Percentiles rank a stretch among this genome's conserved stretches.
Conservation (phyloP, 768 basidiomycete species). For the Phlebiopsis gigantea region DNA sequence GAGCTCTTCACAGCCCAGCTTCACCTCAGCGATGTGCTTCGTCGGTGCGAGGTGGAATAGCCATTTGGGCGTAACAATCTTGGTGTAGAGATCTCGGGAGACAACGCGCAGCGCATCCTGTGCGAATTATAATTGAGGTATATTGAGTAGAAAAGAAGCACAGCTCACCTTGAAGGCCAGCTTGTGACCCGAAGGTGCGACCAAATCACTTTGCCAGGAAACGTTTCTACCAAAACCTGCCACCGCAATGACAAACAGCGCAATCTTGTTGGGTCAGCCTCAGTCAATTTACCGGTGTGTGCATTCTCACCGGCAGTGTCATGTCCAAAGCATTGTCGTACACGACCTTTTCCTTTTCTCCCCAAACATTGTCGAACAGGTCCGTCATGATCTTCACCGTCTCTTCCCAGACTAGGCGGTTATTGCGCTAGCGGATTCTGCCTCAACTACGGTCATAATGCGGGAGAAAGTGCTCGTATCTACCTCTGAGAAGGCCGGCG, state of each 20-base stretch:
- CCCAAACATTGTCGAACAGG: constrained; percentile 41
- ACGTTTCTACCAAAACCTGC: constrained; percentile 52
- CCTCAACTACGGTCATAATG: too few species aligned
- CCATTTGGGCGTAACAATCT: constrained; percentile 23
- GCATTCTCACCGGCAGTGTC: constrained; percentile 42
- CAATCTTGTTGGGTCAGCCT: constrained; percentile 33
- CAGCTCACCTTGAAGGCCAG: constrained; percentile 22
- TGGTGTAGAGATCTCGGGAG: constrained; percentile 22
- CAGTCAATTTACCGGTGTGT: background rate
- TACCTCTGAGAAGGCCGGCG: constrained; percentile 61
- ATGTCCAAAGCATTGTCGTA: constrained; percentile 46
- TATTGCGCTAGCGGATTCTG: constrained; percentile 35
- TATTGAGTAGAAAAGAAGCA: background rate
- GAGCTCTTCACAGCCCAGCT: constrained; percentile 24
- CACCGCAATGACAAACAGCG: constrained; percentile 48
- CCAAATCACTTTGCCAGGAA: constrained; percentile 42
- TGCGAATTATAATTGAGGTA: background rate
- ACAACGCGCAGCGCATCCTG: constrained; percentile 26
- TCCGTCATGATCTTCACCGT: constrained; percentile 27
- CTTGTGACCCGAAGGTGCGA: constrained; percentile 35
- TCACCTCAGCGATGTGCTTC: constrained; percentile 17
- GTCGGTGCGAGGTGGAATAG: constrained; percentile 17
- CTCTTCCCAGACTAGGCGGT: constrained; percentile 35
- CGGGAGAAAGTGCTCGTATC: too few species aligned
- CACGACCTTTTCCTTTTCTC: constrained; percentile 31